Evolutionary conservation across 768 basidiomycete genomes (phyloP).

Genomic region (Psilocybe azurescens): DNA sequence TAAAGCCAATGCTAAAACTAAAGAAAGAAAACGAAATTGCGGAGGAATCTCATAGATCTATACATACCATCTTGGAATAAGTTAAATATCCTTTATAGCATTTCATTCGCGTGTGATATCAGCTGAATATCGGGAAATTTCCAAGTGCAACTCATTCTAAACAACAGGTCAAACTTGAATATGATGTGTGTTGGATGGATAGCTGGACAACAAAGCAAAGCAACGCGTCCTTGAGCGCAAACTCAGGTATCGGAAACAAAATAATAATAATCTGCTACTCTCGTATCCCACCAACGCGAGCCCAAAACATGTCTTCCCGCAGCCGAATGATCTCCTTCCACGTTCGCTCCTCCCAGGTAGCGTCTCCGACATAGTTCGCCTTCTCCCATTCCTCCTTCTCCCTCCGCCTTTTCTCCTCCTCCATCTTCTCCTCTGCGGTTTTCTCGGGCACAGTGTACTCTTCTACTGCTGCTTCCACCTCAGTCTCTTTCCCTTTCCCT

Average conservation of each 20-base stretch:
- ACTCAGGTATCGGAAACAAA: too few relatives aligned
- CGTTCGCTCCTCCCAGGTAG: conserved; percentile 85
- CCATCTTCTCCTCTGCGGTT: conserved; percentile 4
- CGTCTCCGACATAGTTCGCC: conserved; percentile 61
- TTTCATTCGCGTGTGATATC: background rate
- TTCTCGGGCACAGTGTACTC: background rate
- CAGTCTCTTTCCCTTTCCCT: background rate
- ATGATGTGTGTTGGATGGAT: background rate
- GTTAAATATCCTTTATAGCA: background rate
- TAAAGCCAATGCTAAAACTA: background rate
- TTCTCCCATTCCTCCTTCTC: conserved; percentile 21
- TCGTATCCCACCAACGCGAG: conserved; percentile 64
- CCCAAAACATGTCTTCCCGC: conserved; percentile 88
- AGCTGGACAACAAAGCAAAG: background rate
- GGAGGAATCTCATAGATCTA: background rate
- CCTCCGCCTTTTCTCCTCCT: conserved; percentile 14
- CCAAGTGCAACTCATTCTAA: too few relatives aligned
- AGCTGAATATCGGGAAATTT: too few relatives aligned
- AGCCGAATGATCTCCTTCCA: conserved; percentile 81
- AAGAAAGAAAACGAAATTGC: background rate
- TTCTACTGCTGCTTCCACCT: background rate
- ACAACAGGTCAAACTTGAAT: background rate
- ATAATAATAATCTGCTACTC: conserved; percentile 15
- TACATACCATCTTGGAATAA: background rate
- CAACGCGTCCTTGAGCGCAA: background rate